These are phyloP conservation scores for Petunia axillaris DNA, from an alignment of 257 asterid species.

Conservation along the genomic window DNA sequence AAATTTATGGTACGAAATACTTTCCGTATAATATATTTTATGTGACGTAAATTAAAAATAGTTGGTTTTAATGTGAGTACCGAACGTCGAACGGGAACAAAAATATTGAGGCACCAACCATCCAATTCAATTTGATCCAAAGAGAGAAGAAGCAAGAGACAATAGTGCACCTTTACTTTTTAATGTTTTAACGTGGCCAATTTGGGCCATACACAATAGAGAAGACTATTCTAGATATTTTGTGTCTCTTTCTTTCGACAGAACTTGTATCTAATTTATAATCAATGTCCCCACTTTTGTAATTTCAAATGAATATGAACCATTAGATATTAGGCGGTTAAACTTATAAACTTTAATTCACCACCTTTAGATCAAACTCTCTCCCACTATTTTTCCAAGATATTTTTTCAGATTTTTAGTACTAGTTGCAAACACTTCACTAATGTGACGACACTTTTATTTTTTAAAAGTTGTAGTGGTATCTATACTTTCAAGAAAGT, in stretches of 20 bases:
- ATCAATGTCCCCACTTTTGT: not conserved
- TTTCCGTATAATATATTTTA: too few species aligned
- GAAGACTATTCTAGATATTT: conserved; percentile 49
- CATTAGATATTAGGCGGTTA: conserved; percentile 63
- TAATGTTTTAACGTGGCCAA: conserved; percentile 52
- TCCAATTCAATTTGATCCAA: not conserved
- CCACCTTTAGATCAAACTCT: conserved; percentile 40
- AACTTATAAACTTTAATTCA: not conserved
- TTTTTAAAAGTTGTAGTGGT: not conserved
- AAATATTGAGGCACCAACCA: not conserved
- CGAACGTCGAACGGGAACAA: too few species aligned
- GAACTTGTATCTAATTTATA: not conserved
- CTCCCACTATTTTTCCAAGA: not conserved
- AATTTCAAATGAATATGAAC: conserved; percentile 35
- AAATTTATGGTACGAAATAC: too few species aligned
- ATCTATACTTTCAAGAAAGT: not conserved
- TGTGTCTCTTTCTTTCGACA: conserved; percentile 31
- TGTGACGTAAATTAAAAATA: too few species aligned
- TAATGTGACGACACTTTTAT: not conserved
- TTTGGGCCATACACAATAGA: conserved; percentile 54
- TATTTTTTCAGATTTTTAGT: not conserved
- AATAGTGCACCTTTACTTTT: conserved; percentile 39
- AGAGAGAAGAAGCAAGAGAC: not conserved
- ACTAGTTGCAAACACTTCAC: conserved; percentile 7
- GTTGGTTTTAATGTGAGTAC: too few species aligned